Conservation (phyloP, 176 grass and related monocot genomes). For the Oryza longistaminata region DNA sequence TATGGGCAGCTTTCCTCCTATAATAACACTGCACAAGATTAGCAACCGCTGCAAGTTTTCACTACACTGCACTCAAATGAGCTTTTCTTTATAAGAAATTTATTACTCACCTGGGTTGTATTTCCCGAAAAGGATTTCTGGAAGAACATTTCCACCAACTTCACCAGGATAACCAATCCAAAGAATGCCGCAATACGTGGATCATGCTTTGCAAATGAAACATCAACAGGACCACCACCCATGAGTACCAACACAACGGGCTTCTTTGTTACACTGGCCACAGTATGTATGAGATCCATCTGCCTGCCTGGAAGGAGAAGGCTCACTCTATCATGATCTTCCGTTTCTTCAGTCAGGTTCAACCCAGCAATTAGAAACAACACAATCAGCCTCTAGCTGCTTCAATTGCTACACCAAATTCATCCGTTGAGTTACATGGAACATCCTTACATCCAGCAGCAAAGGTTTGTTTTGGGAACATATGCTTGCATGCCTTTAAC, state of each 20-base stretch:
- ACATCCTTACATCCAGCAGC: constrained; percentile 61
- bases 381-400: constrained; percentile 62
- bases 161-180: constrained; percentile 94
- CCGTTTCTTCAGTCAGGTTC: constrained; percentile 78
- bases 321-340: constrained; percentile 80
- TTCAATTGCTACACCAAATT: constrained; percentile 61
- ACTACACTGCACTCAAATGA: constrained; percentile 1
- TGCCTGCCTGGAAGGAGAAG: constrained; percentile 90
- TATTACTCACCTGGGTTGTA: constrained; percentile 76
- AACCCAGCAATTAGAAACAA: constrained; percentile 74
- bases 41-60: neutral
- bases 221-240: constrained; percentile 84
- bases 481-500: constrained; percentile 66
- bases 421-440: constrained; percentile 51
- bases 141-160: constrained; percentile 77
- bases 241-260: constrained; percentile 72
- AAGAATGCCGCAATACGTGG: constrained; percentile 63
- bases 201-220: constrained; percentile 74
- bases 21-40: constrained; percentile 20
- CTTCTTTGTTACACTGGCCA: constrained; percentile 55
- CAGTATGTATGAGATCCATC: constrained; percentile 57
- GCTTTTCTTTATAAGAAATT: constrained; percentile 8
- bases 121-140: constrained; percentile 78
- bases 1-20: constrained; percentile 72
- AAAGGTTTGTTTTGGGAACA: constrained; percentile 51